Percentiles rank a stretch among this genome's conserved stretches.
These are phyloP conservation scores for Fraxinus xanthoxyloides DNA, from an alignment of 305 asterid species.

Conservation along the genomic window DNA sequence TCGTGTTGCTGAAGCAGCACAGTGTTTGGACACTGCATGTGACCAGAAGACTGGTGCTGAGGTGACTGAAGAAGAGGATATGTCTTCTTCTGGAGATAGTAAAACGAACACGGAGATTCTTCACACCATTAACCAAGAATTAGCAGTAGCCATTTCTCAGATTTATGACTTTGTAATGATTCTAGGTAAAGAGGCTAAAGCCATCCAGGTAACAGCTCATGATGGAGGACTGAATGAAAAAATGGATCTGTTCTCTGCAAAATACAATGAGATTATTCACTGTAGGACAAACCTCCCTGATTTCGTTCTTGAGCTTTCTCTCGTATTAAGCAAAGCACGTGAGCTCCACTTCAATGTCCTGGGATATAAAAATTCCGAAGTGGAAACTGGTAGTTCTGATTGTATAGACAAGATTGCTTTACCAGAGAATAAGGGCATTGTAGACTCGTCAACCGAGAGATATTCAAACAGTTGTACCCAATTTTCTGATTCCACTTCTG, in stretches of 20 bases:
- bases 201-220: slow-evolving; percentile 41
- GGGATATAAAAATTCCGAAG: slow-evolving; percentile 56
- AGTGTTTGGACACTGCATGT: slow-evolving; percentile 25
- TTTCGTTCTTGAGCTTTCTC: slow-evolving; percentile 63
- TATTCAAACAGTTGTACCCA: slow-evolving; percentile 42
- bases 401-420: slow-evolving; percentile 84
- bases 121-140: slow-evolving; percentile 37
- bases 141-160: slow-evolving; percentile 49
- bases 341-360: slow-evolving; percentile 53
- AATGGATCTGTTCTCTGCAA: slow-evolving; percentile 50
- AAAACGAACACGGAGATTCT: slow-evolving; percentile 22
- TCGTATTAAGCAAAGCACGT: slow-evolving; percentile 50
- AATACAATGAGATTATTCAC: slow-evolving; percentile 48
- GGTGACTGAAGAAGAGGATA: slow-evolving; percentile 28
- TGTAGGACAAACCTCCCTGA: slow-evolving; percentile 38
- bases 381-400: slow-evolving; percentile 56
- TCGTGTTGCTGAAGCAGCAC: slow-evolving; percentile 30
- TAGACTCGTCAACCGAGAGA: slow-evolving; percentile 38
- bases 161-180: slow-evolving; percentile 53
- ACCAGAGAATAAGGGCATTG: slow-evolving; percentile 60
- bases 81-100: slow-evolving; percentile 25
- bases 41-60: slow-evolving; percentile 25
- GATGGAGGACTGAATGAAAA: slow-evolving; percentile 49
- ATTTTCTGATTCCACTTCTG: slow-evolving; percentile 81
- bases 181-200: slow-evolving; percentile 63